These are phyloP conservation scores for Perkinsus olseni DNA, from an alignment of 169 alveolate species.

Conservation along the genomic window DNA sequence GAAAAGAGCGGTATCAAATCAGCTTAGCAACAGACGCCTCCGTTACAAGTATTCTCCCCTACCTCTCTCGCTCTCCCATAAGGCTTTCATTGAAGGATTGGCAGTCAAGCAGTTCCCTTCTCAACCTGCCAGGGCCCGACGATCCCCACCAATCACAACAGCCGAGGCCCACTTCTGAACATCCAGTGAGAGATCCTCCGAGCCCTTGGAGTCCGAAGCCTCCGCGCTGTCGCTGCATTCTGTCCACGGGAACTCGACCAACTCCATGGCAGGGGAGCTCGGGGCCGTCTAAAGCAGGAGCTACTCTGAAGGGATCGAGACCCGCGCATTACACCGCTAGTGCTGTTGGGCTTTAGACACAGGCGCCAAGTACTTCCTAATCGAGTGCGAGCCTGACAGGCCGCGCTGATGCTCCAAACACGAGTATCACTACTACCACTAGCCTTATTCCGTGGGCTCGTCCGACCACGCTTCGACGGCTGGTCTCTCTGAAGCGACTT, in stretches of 20 bases:
- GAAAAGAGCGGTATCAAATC: no score
- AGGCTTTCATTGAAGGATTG: neutral
- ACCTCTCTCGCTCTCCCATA: neutral
- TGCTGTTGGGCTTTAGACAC: neutral
- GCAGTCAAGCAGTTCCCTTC: neutral
- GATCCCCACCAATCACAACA: neutral
- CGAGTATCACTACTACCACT: neutral
- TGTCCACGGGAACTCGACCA: neutral
- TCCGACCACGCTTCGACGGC: neutral
- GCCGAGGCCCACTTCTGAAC: neutral
- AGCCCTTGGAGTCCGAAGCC: neutral
- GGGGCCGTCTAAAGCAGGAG: neutral
- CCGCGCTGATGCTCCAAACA: neutral
- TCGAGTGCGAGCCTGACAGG: neutral
- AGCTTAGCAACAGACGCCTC: neutral
- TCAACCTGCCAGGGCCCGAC: neutral
- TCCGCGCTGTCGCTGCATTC: neutral
- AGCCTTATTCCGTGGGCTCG: neutral
- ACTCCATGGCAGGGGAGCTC: neutral
- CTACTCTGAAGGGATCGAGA: neutral
- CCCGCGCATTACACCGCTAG: neutral
- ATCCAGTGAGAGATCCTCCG: neutral
- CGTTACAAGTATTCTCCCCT: neutral
- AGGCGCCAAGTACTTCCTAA: neutral
- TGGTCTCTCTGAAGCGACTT: neutral